Conservation (phyloP, 495 filamentous ascomycete genomes). For the Xylaria acuta region DNA sequence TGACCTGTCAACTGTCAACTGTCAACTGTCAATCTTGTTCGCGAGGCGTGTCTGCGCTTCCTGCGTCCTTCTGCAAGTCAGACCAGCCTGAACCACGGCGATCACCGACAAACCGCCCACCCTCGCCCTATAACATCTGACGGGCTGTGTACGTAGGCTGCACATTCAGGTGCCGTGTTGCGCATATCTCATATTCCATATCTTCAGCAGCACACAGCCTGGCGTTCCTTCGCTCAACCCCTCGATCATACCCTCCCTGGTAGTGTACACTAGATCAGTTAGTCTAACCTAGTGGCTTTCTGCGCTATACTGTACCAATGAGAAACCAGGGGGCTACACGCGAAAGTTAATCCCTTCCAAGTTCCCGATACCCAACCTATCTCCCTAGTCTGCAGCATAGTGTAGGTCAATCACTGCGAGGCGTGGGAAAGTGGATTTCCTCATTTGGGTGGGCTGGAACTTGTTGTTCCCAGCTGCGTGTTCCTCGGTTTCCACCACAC, state of each 20-base stretch:
- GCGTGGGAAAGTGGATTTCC: constrained; percentile 6
- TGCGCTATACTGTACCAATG: constrained; percentile 6
- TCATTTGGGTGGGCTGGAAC: constrained; percentile 6
- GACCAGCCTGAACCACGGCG: neutral
- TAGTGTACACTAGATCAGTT: neutral
- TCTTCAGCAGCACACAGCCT: neutral
- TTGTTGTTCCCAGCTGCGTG: constrained; percentile 13
- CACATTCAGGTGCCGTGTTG: neutral
- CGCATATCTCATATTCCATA: constrained; percentile 1
- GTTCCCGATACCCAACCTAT: neutral
- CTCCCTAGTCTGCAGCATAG: constrained; percentile 8
- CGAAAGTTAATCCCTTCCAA: constrained; percentile 4
- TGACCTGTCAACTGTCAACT: neutral
- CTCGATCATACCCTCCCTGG: neutral
- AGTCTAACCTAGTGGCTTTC: neutral
- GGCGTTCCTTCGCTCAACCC: neutral
- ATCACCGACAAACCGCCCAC: constrained; percentile 11
- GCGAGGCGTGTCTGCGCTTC: constrained; percentile 8
- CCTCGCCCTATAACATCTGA: neutral
- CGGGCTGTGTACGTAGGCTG: constrained; percentile 3
- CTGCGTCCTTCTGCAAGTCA: constrained; percentile 12
- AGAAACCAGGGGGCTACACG: neutral
- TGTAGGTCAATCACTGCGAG: neutral
- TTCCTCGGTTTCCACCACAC: constrained; percentile 8
- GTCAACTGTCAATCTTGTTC: constrained; percentile 4